Conservation (phyloP, 2,329 filamentous ascomycete genomes). For the Fusarium agapanthi region DNA sequence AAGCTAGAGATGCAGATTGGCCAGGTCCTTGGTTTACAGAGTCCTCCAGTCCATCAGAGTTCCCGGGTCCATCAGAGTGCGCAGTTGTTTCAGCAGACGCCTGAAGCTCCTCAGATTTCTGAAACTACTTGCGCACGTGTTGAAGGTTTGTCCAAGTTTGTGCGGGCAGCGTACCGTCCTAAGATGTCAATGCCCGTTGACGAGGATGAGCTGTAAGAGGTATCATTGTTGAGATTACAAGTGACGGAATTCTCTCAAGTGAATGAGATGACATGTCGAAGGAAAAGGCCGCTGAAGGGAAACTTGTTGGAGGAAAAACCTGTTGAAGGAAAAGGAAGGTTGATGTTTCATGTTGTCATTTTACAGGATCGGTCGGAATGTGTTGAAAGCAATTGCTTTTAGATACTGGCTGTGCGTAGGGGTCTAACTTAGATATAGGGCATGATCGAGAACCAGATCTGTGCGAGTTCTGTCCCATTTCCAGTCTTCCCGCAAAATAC, state of each 20-base stretch:
- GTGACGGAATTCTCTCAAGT: not conserved
- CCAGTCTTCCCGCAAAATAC: constrained; percentile 10
- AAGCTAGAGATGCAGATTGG: constrained; percentile 21
- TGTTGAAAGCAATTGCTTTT: constrained; percentile 3
- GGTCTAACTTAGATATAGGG: not conserved
- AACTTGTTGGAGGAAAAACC: no score
- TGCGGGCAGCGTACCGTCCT: constrained; percentile 1
- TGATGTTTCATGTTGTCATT: not conserved
- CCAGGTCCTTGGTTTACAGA: not conserved
- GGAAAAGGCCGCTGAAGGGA: no score
- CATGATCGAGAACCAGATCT: not conserved
- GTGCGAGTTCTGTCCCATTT: not conserved
- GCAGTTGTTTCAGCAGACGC: not conserved
- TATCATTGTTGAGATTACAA: not conserved
- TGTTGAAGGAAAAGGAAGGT: not conserved
- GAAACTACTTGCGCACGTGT: not conserved
- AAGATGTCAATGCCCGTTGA: not conserved
- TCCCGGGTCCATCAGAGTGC: no score
- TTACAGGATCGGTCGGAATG: not conserved
- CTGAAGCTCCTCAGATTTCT: not conserved
- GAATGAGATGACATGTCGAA: not conserved
- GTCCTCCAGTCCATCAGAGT: not conserved
- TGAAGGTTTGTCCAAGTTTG: not conserved
- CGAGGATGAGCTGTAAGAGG: not conserved
- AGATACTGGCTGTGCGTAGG: not conserved